Conservation (phyloP, 73 alveolate species). For the Tetrahymena borealis region DNA sequence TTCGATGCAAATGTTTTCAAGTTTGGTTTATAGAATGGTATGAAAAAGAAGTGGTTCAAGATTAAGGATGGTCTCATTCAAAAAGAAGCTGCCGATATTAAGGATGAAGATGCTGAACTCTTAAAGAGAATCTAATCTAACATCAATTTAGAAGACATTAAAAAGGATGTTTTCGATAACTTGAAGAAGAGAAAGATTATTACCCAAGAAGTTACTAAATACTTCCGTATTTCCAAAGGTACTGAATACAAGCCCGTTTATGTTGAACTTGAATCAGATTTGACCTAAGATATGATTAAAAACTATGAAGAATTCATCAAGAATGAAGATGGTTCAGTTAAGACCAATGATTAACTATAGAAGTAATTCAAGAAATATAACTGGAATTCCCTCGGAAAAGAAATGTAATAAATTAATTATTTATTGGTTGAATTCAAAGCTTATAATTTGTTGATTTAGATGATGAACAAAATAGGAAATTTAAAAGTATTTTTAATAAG, state of each 20-base stretch:
- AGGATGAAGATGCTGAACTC: conserved; percentile 7
- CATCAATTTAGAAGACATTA: neutral
- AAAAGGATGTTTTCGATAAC: neutral
- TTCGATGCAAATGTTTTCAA: conserved; percentile 18
- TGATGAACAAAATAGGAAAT: no score
- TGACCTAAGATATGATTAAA: conserved; percentile 7
- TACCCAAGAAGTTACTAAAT: neutral
- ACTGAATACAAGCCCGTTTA: neutral
- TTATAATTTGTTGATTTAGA: no score
- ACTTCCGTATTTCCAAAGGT: conserved; percentile 15
- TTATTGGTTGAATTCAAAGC: no score
- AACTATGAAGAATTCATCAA: neutral
- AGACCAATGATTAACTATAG: neutral
- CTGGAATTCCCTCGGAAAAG: conserved; percentile 78
- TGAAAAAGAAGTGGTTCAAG: conserved; percentile 13
- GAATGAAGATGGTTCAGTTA: neutral
- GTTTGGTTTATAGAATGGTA: conserved; percentile 34
- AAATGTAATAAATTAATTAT: conserved; percentile 4
- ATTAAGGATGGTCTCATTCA: conserved; percentile 14
- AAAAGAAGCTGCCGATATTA: conserved; percentile 1
- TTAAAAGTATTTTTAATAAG: neutral
- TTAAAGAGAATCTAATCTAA: neutral
- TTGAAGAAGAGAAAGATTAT: conserved; percentile 23
- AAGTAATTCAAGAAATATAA: conserved; percentile 77
- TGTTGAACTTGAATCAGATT: conserved; percentile 14